Base-by-base conservation (phyloP, 2,329 filamentous ascomycete species). In the Xylariales sp. region DNA sequence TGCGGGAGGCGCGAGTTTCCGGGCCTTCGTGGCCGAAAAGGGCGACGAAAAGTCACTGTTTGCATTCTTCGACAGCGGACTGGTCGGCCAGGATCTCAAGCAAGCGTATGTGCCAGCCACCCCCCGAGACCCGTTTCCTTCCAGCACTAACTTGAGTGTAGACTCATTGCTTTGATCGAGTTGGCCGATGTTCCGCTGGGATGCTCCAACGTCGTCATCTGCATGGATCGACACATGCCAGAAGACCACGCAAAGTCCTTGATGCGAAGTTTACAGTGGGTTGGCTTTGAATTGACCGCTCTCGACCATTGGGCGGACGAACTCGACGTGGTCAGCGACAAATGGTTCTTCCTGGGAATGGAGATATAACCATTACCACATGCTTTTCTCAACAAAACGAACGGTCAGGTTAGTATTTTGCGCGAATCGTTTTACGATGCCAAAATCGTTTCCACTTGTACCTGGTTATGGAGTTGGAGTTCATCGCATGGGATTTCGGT, bases 341-440 rank as follows among this genome's bases (percentile, higher is more conserved):
- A 85, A 75, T 97, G 94, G 94, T 80, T 97, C 67, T 93, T 97
- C 78, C 89, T 97, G 85, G 90, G 90, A 70, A 96, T 97, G 89
- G 94, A 97, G 79, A 83, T 95, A 66, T 97, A 73, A 70, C 23
- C 30, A 41, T 46, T 46, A 30, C 12, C 10, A 3, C 5, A 49
- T 28, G 39, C 23, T 12, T 8, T 39, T 54, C 34, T n/a, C 34
- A 30, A 28, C 43, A 23, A 14, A 45, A 32, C 16, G 39, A 48
- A 3, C 10, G 3, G 2, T 7, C 16, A 3, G n/a, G 10, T 18
- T n/a, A 1, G 5, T 39, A 32, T 48, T 55, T 45, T 56, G n/a
- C 12, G 28, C 43, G 52, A 67, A 43, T 56, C 23, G 32, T 48
- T 46, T 6, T 7, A n/a, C 12, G 30, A 28, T 6, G 7, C 45